Base-by-base conservation (phyloP, 805 yeast genomes). In the Torulaspora gathmanii region DNA sequence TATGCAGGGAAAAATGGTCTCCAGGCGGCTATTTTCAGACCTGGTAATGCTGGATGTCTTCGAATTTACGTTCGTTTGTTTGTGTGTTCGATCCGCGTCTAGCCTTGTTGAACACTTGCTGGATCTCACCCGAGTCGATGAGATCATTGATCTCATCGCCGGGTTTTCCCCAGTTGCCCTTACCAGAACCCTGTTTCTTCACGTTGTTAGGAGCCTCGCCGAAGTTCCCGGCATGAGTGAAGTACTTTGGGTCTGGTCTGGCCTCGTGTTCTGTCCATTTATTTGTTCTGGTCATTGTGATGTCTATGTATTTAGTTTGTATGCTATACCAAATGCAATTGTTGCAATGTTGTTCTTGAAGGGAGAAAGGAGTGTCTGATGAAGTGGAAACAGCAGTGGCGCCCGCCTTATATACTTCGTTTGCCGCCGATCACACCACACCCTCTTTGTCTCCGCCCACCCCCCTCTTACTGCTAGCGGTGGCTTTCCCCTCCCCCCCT, bases 131-230 rank as follows among this genome's bases (percentile, higher is more conserved):
- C 15, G 73, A 68, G 42, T 76, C 78, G 47, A 77, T 73, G 50
- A 85, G 63, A 50, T 80, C 86, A 37, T 78, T 77, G 42, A 82
- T 62, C 57, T 87, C 95, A 55, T 86, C 95, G 25, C 89, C 91
- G 7, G 80, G 75, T 48, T 72, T 70, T 35, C 97, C 97, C 95
- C 96, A 87, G 60, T 88, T 88, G 53, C 82, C 83, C 56, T 79
- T 81, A 37, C 97, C 97, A 27, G 83, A 83, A 40, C 97, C 97
- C 47, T 75, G 75, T 63, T 86, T 87, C 77, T 87, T 87, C 45
- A 84, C 78, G 57, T 79, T 78, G 60, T 79, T 80, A 44, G 96
- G 95, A 51, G 82, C 79, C 43, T 79, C 74, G 56, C 83, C 81
- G 49, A 65, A 65, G 58, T 75, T 75, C 15, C 95, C 95, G 57